Conservation (phyloP, 2,329 filamentous ascomycete genomes). For the Alternaria alternata region DNA sequence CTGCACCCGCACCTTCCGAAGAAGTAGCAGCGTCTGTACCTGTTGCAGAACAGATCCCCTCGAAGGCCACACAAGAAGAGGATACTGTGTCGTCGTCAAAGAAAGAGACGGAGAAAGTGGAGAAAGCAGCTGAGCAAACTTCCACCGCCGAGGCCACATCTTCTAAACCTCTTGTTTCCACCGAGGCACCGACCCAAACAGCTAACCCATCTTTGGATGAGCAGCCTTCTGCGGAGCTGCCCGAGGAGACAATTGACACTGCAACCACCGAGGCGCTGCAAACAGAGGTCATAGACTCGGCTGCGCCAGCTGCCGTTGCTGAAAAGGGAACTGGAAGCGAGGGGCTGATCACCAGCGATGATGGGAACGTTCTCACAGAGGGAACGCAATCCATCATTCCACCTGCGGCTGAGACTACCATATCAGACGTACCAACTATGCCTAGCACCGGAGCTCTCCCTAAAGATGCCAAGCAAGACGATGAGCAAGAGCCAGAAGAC, state of each 20-base stretch:
- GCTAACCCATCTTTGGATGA: background rate
- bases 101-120: constrained; percentile 37
- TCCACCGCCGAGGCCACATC: constrained; percentile 11
- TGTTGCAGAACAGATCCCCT: background rate
- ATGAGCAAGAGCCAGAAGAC: constrained; percentile 18
- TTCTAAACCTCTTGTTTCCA: background rate
- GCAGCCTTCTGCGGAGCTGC: background rate
- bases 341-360: background rate
- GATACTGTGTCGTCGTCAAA: constrained; percentile 17
- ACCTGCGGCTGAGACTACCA: background rate
- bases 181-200: constrained; percentile 1
- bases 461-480: constrained; percentile 3
- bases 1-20: background rate
- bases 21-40: background rate
- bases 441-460: background rate
- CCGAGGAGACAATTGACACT: background rate
- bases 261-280: background rate
- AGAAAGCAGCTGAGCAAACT: constrained; percentile 28
- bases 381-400: background rate
- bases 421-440: background rate
- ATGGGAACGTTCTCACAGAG: background rate
- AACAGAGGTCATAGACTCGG: background rate
- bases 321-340: background rate
- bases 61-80: constrained; percentile 13
- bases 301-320: background rate